Evolutionary conservation across 768 basidiomycete genomes (phyloP), one percentile per base, ranked within the genome.

Genomic region (Panus rudis): DNA sequence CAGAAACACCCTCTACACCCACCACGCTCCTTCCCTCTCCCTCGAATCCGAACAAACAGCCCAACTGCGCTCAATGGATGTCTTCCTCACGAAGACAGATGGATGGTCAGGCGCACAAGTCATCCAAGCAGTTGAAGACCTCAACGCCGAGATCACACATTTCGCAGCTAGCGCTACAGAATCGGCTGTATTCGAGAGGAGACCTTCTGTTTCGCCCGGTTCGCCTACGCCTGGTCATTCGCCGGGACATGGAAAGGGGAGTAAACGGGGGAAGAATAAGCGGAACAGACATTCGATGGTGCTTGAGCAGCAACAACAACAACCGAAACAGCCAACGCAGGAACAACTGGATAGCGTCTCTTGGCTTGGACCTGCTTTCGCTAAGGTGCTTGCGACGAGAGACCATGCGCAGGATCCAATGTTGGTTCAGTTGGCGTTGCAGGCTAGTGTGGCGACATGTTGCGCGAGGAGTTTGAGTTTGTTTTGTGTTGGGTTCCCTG

Each of bases 111-210:
- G 85, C 11, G 78, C 82, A 1, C 83, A 86, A 57, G 72, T 88
- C 57, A 73, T 88, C 37, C 84, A 88, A 56, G 79, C 82, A 3
- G 78, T 88, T 12, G 79, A 83, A 49, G 85, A 88, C 53, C 71
- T 88, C 59, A 88, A 88, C 56, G 78, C 81, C 0, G 84, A 87
- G 61, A 81, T 87, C 46, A 70, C 84, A n/a, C 85, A 85, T 49
- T 84, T 84, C 46, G 80, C 84, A 7, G 83, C 84, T 13, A 75
- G 79, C 19, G 84, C 81, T 6, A 79, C 81, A 13, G 85, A 89
- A 60, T 66, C 78, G 31, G 79, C 54, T 38, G 48, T 52, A 10
- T 60, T 54, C 37, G 45, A 43, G 5, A 75, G 51, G 70, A 71
- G 2, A 17, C 33, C 33, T 16, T 20, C 33, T 8, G 45, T 26